Percentiles rank a stretch among this genome's conserved stretches.
Evolutionary conservation across 495 filamentous ascomycete genomes (phyloP).

Genomic region (Wilcoxina mikolae): DNA sequence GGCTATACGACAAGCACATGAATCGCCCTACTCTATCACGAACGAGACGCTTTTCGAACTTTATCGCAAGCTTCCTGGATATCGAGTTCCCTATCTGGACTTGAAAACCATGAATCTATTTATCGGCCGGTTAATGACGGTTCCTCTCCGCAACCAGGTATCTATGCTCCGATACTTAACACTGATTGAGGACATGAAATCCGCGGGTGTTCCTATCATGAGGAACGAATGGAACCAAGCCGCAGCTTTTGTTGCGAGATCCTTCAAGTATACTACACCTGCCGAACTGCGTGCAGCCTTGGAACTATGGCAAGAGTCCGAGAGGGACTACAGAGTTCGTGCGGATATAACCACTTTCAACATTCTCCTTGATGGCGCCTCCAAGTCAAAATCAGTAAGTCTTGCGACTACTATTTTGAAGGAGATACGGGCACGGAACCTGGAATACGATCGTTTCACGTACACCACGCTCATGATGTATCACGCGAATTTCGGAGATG

Average conservation of each 20-base stretch:
- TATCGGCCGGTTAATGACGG: conserved; percentile 51
- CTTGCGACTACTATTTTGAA: conserved; percentile 70
- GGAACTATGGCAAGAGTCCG: conserved; percentile 79
- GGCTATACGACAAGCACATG: not conserved
- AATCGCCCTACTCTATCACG: conserved; percentile 19
- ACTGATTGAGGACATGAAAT: conserved; percentile 68
- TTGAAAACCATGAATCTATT: conserved; percentile 44
- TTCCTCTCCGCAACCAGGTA: conserved; percentile 39
- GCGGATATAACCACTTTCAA: conserved; percentile 67
- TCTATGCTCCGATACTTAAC: conserved; percentile 70
- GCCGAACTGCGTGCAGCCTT: conserved; percentile 57
- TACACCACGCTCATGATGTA: conserved; percentile 70
- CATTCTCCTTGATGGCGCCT: conserved; percentile 76
- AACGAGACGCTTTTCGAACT: conserved; percentile 43
- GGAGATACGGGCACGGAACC: conserved; percentile 57
- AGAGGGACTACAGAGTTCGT: conserved; percentile 48
- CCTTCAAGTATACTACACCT: conserved; percentile 46
- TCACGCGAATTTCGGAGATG: conserved; percentile 54
- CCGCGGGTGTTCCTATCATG: conserved; percentile 47
- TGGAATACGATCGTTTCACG: conserved; percentile 55
- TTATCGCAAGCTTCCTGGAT: conserved; percentile 48
- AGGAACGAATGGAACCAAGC: conserved; percentile 65
- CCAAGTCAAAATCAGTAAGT: conserved; percentile 64
- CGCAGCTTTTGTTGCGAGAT: conserved; percentile 60
- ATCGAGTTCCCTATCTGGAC: conserved; percentile 51